phyloP scores from a whole-genome alignment of 352 stramenopile genomes.

The Phytopythium aichiense region DNA sequence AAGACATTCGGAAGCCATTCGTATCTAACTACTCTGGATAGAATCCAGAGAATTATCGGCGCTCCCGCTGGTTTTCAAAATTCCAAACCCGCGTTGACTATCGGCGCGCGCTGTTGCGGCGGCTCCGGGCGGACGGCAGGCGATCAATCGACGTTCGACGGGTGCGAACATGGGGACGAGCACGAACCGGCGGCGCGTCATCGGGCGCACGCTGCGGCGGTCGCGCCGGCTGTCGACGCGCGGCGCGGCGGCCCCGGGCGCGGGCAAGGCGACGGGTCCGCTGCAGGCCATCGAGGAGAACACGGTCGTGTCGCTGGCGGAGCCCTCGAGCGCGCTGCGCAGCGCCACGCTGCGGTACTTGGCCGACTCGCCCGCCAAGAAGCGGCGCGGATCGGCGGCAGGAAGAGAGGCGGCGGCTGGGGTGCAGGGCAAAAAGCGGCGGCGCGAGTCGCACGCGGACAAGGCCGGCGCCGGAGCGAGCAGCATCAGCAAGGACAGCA shows the following conservation, averaged over 20 bases:
- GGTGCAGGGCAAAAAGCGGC: slow-evolving; percentile 22
- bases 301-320: slow-evolving; percentile 43
- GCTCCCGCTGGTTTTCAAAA: not conserved
- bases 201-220: slow-evolving; percentile 46
- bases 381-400: slow-evolving; percentile 2
- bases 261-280: slow-evolving; percentile 11
- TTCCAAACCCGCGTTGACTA: not conserved
- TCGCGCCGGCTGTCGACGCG: slow-evolving; percentile 17
- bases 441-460: slow-evolving; percentile 12
- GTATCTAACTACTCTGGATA: too few species aligned
- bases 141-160: not conserved
- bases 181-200: slow-evolving; percentile 17
- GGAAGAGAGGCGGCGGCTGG: slow-evolving; percentile 3
- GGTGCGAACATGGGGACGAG: slow-evolving; percentile 28
- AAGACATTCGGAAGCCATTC: too few species aligned
- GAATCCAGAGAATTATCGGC: too few species aligned
- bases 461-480: not conserved
- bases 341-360: slow-evolving; percentile 25
- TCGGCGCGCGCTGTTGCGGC: too few species aligned
- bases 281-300: slow-evolving; percentile 65
- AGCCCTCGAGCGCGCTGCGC: slow-evolving; percentile 14
- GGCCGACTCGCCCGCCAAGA: slow-evolving; percentile 18
- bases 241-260: slow-evolving; percentile 11
- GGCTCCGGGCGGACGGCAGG: not conserved
- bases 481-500: not conserved